Base-by-base conservation (phyloP, 805 yeast genomes). In the Groenewaldozyma tartarivorans region DNA sequence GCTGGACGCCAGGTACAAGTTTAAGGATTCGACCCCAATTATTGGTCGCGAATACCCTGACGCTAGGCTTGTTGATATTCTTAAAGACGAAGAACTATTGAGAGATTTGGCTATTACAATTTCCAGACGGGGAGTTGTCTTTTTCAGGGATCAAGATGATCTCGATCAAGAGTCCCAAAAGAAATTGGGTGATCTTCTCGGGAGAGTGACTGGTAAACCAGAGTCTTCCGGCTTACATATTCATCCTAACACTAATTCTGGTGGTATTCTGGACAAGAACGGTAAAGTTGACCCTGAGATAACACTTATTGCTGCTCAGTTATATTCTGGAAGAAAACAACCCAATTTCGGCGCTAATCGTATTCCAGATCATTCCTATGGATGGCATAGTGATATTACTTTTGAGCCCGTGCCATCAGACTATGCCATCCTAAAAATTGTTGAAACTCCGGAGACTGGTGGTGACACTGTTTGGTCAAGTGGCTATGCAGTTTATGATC, bases 401-500 rank as follows among this genome's bases (percentile, higher is more conserved):
- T 83, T 79, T 57, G 92, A 82, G 58, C 70, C 70, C 39, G 84
- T 79, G 55, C 82, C 90, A 5, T 81, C 90, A 4, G 81, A 82
- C 17, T 66, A 73, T 41, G 81, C 94, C 0, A 71, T 79, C 46
- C 76, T 83, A 53, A 68, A 75, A 21, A 75, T 79, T 42, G 63
- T 81, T 35, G 82, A 79, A 39, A 67, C 71, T 29, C 77, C 79
- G 17, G 75, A 71, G 16, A 60, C 56, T 30, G 67, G 67, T 13
- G 80, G 80, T n/a, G 80, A 74, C 52, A 75, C 80, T 4, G 53
- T 67, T 21, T 74, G 74, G 68, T 67, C 69, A 15, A 68, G 72
- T 36, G 75, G 75, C 20, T 68, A 71, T 47, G 77, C 68, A 31
- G 74, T 75, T 3, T 74, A 74, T 56, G 74, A 71, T 44, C 65